Conservation (phyloP, 2,329 filamentous ascomycete species). For the Aspergillus proliferans region DNA sequence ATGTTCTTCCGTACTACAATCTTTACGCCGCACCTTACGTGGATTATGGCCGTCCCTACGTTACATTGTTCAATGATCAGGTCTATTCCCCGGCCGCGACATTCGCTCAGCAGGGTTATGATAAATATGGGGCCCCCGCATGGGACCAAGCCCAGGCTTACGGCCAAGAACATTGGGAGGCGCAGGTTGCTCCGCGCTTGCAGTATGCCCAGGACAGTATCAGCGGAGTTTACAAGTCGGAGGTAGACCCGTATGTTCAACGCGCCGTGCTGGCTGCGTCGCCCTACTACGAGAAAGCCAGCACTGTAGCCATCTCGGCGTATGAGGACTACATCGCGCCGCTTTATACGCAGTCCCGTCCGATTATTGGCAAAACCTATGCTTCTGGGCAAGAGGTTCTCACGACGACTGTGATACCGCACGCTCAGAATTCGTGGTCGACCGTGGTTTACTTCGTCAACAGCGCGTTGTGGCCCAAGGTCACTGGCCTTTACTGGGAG, state of each 20-base stretch:
- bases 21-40: constrained; percentile 79
- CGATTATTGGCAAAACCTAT: constrained; percentile 67
- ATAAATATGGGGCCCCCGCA: constrained; percentile 68
- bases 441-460: constrained; percentile 66
- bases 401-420: constrained; percentile 64
- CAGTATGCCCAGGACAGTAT: constrained; percentile 57
- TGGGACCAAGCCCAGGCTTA: constrained; percentile 62
- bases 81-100: constrained; percentile 63
- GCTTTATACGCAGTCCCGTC: constrained; percentile 65
- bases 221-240: constrained; percentile 61
- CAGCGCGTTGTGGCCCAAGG: constrained; percentile 70
- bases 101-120: constrained; percentile 56
- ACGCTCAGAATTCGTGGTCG: constrained; percentile 63
- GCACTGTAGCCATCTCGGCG: constrained; percentile 43
- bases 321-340: constrained; percentile 60
- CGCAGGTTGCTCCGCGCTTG: constrained; percentile 68
- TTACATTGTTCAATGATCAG: constrained; percentile 49
- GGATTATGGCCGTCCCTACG: constrained; percentile 68
- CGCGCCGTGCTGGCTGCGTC: constrained; percentile 51
- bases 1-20: constrained; percentile 79
- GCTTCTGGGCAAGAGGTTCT: constrained; percentile 60
- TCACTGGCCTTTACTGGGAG: constrained; percentile 74
- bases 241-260: constrained; percentile 67
- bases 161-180: constrained; percentile 68
- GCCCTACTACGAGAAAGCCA: constrained; percentile 72